Evolutionary conservation across 2,329 filamentous ascomycete genomes (phyloP), one percentile per base, ranked within the genome.

Genomic region (Stemphylium vesicarium): DNA sequence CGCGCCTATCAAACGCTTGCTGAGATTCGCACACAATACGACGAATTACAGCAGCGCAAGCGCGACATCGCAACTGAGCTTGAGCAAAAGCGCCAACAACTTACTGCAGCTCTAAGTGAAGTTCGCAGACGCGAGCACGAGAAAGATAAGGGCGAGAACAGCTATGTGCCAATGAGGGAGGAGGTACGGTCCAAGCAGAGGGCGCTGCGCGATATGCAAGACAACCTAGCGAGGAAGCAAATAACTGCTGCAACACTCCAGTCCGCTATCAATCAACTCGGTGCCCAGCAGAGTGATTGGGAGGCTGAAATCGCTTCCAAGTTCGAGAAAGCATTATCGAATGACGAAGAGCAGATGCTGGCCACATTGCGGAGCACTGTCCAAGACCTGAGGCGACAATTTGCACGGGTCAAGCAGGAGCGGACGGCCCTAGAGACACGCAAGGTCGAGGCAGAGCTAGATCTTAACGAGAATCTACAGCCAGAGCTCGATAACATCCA

Each of bases 291-390:
- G 52, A 84, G 82, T 42, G 88, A 89, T 6, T 90, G 92, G 71
- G 88, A 96, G 74, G 82, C 87, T 2, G 96, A 99, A 73, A 77
- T 97, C 51, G 82, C 83, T 13, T 90, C 91, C 0, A 89, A 96
- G 20, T 99, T 98, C 80, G 96, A 96, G 79, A 97, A 96, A 77
- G 89, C 89, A 11, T 81, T 99, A 43, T 90, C 88, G 9, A 79
- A 84, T 7, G 85, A 88, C n/a, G 96, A 99, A 75, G 94, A 98
- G 75, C 81, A 82, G 36, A 88, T 90, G 68, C 82, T 99, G 4
- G 89, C 95, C 57, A 81, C 82, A 31, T 83, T 96, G 9, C 88
- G 86, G 53, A 79, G 80, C 4, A 83, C 83, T 11, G 86, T 92
- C 6, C 90, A 93, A 66, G 85, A 89, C 37, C 78, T 98, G 39